Conservation (phyloP, 164 flowering plant genomes). For the Tetrastigma voinierianum region DNA sequence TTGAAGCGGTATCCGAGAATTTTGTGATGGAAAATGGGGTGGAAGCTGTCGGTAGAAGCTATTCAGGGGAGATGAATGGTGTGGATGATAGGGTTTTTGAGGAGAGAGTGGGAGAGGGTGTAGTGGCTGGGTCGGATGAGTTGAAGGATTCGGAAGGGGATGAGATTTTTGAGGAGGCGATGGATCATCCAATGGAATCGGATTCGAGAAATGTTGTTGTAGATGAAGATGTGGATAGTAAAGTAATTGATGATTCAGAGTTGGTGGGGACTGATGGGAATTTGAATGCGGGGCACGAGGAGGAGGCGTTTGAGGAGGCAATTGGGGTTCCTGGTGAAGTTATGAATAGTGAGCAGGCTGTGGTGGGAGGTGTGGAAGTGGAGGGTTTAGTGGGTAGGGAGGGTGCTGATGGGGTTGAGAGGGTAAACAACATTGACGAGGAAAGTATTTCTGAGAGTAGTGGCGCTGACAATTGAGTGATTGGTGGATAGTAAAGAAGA, state of each 20-base stretch:
- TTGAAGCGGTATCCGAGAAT: conserved; percentile 14
- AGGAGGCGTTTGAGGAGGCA: conserved; percentile 52
- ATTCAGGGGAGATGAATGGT: conserved; percentile 22
- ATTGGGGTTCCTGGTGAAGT: conserved; percentile 20
- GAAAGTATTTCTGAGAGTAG: conserved; percentile 14
- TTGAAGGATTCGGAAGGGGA: conserved; percentile 42
- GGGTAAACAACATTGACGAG: conserved; percentile 20
- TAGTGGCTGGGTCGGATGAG: conserved; percentile 20
- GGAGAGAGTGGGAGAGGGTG: conserved; percentile 23
- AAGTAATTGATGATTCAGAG: conserved; percentile 4
- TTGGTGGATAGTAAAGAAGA: conserved; percentile 12
- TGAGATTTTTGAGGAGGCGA: conserved; percentile 58
- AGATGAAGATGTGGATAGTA: conserved; percentile 18
- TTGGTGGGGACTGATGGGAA: conserved; percentile 14
- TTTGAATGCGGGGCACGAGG: conserved; percentile 18
- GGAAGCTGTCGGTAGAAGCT: conserved; percentile 22
- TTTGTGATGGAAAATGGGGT: conserved; percentile 50
- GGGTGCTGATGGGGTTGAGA: conserved; percentile 6
- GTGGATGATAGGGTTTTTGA: conserved; percentile 26
- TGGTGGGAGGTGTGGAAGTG: conserved; percentile 1
- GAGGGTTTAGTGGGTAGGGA: conserved; percentile 12
- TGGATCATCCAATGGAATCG: conserved; percentile 16
- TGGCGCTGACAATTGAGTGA: conserved; percentile 11
- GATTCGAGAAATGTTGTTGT: conserved; percentile 7
- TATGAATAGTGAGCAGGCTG: conserved; percentile 12